Base-by-base conservation (phyloP, 164 flowering plant species). In the Vitis riparia region DNA sequence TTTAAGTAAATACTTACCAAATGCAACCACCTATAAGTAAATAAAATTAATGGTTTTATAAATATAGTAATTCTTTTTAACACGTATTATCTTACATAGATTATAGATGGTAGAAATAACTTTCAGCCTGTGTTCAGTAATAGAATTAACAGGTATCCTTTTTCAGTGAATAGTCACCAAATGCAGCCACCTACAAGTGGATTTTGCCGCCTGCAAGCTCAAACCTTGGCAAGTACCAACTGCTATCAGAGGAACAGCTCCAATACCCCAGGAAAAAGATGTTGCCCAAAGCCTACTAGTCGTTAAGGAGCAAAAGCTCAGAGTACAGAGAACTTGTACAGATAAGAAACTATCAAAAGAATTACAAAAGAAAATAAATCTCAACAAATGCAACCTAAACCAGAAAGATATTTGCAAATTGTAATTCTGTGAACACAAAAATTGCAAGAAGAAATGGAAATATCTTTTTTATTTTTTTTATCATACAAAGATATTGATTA, bases 241-340 rank as follows among this genome's bases (percentile, higher is more conserved):
- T 55, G 62, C 49, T 53, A 37, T 55, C 67, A 58, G 78, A 59
- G 56, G 76, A 60, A 71, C 73, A 58, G 71, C 74, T 77, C 78
- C 71, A 69, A 61, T 65, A 75, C 30, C 71, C 75, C 62, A 65
- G 66, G 55, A 70, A 55, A 67, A 29, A 58, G 59, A 51, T 60
- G 37, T 32, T 62, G 60, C 47, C 69, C 37, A 62, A 55, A 77
- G 62, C 76, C 82, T 81, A 81, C 51, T 50, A 66, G 15, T 65
- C 47, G 84, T 85, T 70, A 85, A 85, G 85, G 88, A 83, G 68
- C 55, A 62, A 70, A 47, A 47, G 47, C 19, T 27, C 29, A 17
- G 7, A 2, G 9, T 23, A 50, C 16, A 68, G 29, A 27, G 49
- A 58, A 10, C 47, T 29, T 19, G 11, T 11, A 30, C 17, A 1